Conservation (phyloP, 495 filamentous ascomycete genomes). For the Xylaria venustula region DNA sequence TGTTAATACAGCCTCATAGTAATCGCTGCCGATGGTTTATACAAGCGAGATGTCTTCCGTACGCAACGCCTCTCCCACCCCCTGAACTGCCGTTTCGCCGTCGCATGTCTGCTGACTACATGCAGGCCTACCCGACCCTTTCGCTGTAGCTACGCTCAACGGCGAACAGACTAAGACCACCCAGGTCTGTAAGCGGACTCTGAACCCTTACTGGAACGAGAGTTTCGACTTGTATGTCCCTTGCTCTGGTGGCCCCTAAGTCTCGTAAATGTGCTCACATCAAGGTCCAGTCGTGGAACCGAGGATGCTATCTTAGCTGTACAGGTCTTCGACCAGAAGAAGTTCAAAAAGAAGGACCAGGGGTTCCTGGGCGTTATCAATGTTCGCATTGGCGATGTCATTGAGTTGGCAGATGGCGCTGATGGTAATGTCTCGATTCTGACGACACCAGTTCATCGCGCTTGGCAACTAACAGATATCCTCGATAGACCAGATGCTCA, state of each 20-base stretch:
- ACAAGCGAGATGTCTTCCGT: slow-evolving; percentile 99
- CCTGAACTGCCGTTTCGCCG: not conserved
- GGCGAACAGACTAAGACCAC: slow-evolving; percentile 97
- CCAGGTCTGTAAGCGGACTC: slow-evolving; percentile 89
- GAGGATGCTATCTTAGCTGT: slow-evolving; percentile 96
- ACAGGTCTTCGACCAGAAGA: slow-evolving; percentile 99
- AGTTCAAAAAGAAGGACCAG: slow-evolving; percentile 99
- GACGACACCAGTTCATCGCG: not conserved
- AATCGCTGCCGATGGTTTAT: slow-evolving; percentile 96
- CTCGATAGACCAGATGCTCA: slow-evolving; percentile 79
- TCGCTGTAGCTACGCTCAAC: slow-evolving; percentile 92
- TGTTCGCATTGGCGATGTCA: slow-evolving; percentile 86
- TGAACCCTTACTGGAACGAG: slow-evolving; percentile 99
- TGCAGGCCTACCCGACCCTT: slow-evolving; percentile 92
- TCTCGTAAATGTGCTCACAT: slow-evolving; percentile 6
- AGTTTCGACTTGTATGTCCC: slow-evolving; percentile 85
- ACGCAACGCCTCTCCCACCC: slow-evolving; percentile 33
- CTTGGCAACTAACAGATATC: slow-evolving; percentile 19
- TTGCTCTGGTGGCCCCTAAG: slow-evolving; percentile 5
- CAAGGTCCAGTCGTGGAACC: slow-evolving; percentile 64
- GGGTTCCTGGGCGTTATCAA: slow-evolving; percentile 98
- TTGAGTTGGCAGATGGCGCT: slow-evolving; percentile 82
- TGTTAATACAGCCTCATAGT: slow-evolving; percentile 53
- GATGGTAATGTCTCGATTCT: slow-evolving; percentile 69
- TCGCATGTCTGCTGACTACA: slow-evolving; percentile 20